Percentiles rank a stretch among this genome's conserved stretches.
Evolutionary conservation across 2,329 filamentous ascomycete genomes (phyloP).

Genomic region (Colletotrichum melonis): DNA sequence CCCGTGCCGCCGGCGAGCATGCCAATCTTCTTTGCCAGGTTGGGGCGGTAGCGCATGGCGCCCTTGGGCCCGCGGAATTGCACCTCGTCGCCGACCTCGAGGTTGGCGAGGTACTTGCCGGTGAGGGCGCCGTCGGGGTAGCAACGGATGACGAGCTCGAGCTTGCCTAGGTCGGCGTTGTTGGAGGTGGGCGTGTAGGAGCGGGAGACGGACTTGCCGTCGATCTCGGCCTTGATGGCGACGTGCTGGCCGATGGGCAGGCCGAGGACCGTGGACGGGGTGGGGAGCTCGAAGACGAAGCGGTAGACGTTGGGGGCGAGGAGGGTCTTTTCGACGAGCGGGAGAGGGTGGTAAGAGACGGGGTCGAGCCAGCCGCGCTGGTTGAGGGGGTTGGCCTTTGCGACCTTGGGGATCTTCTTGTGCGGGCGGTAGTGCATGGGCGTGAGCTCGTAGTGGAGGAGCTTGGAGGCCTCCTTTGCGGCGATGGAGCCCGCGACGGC

Average conservation of each 20-base stretch:
- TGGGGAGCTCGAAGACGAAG: constrained; percentile 61
- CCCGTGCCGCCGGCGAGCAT: constrained; percentile 63
- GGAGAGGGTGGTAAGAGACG: constrained; percentile 57
- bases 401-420: constrained; percentile 51
- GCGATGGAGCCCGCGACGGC: constrained; percentile 46
- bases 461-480: constrained; percentile 43
- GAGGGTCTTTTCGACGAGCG: constrained; percentile 52
- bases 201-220: constrained; percentile 57
- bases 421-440: constrained; percentile 50
- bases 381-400: constrained; percentile 51
- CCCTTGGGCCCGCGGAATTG: constrained; percentile 67
- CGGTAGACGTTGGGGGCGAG: constrained; percentile 58
- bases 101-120: constrained; percentile 57
- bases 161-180: constrained; percentile 57
- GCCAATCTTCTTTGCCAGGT: constrained; percentile 57
- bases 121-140: constrained; percentile 65
- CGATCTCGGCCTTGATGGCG: constrained; percentile 59
- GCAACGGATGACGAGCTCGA: constrained; percentile 63
- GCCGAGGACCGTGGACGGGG: constrained; percentile 56
- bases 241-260: constrained; percentile 69
- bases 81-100: constrained; percentile 61
- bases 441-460: constrained; percentile 46
- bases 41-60: constrained; percentile 62
- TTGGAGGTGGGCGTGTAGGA: constrained; percentile 68
- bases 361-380: constrained; percentile 62